Evolutionary conservation across 148 eudicot species (phyloP), one percentile per base, ranked within the genome.

Genomic region (Silene conica): DNA sequence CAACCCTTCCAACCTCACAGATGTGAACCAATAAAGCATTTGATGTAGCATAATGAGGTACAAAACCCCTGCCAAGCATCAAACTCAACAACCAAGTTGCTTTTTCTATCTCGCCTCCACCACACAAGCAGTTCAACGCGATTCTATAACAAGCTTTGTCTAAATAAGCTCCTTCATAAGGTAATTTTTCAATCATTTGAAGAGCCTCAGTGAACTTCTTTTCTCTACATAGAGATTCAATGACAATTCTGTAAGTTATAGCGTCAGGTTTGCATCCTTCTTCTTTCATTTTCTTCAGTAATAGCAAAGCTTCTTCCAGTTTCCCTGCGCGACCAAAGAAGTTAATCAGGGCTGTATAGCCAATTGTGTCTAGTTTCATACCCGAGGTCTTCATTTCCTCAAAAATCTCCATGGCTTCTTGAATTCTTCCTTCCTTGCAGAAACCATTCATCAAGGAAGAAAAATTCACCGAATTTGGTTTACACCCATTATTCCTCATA

Each of bases 11-110:
- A 48, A 74, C 78, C 78, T 86, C 86, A 80, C 97, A 95, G 54
- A 95, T 74, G 19, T 63, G 85, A 78, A 86, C 86, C 76, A 94
- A 72, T 38, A 89, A 13, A 76, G 87, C 87, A 73, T 92, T 94
- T 18, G 98, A 94, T 31, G 98, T 89, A 3, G 87, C 88, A 69
- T 88, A 82, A 85, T 95, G 98, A 55, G 98, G 98, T 63, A 87
- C 68, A 77, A 92, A 86, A 8, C 96, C 92, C 77, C 98, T 85
- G 63, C 82, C 82, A 71, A 89, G 76, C 98, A 92, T 95, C 78
- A 95, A 82, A 76, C 80, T 79, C 76, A 95, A 65, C 76, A 95
- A 76, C 74, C 80, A 80, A 11, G 76, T 59, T n/a, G 92, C 90
- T 71, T 90, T 90, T 23, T 85, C 87, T 62, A 86, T 71, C 72